Evolutionary conservation across 257 asterid genomes (phyloP), one percentile per base, ranked within the genome.

Genomic region (Coffea eugenioides): DNA sequence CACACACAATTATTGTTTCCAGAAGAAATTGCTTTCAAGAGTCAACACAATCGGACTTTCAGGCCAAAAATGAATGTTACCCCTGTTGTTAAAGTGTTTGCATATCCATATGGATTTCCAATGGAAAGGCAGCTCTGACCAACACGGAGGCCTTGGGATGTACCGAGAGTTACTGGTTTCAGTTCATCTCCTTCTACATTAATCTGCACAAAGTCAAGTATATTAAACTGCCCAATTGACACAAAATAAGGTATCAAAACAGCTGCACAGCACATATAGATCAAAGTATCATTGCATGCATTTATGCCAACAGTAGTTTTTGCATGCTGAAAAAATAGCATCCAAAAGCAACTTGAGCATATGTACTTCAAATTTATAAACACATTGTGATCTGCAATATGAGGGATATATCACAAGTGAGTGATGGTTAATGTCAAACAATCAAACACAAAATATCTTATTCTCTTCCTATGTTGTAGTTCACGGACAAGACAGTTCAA

Each of bases 101-200:
- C 96, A 71, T 83, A 93, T 81, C 96, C 97, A 77, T 87, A 93
- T 54, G 98, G 98, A 84, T 95, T 95, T 80, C 98, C 98, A 54
- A 93, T 92, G 64, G 97, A 95, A 57, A 88, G 90, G 86, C 98
- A 93, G 87, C 95, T 93, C 86, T 93, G 97, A 64, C 98, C 97
- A 36, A 93, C 98, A 82, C 65, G 91, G 77, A 95, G 69, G 62
- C 84, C 91, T 34, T 75, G 79, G 56, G 98, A 95, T 56, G 81
- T 86, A 77, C 98, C 98, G 21, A 95, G 76, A 71, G 79, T 85
- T 68, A 81, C 88, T 3, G 97, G 97, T 77, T 87, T 94, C 57
- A 94, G 83, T 86, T 93, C 95, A 70, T 83, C 84, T 25, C 91
- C 94, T 67, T 78, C 85, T 27, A 84, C 90, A 89, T 89, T 91